Evolutionary conservation across 2,329 filamentous ascomycete species (phyloP).

Genomic region (Dryadomyces quercivorus): DNA sequence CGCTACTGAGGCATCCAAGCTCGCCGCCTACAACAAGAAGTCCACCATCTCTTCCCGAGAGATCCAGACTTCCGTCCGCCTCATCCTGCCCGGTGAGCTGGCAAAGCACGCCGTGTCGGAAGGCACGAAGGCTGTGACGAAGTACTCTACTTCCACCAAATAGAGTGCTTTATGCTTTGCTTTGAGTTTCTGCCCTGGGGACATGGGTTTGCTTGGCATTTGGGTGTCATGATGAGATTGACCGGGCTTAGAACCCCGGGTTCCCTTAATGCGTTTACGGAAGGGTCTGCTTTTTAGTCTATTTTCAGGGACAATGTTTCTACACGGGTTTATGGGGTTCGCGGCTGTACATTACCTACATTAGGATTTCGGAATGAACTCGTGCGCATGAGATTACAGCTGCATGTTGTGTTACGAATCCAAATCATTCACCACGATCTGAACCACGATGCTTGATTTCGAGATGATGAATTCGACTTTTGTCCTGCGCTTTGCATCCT

Average conservation of each 20-base stretch:
- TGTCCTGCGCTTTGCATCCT: neutral
- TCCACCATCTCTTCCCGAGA: slow-evolving; percentile 98
- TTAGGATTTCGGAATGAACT: slow-evolving; percentile 49
- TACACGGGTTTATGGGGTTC: slow-evolving; percentile 57
- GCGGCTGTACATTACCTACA: slow-evolving; percentile 63
- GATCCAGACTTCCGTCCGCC: slow-evolving; percentile 96
- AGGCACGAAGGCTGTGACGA: slow-evolving; percentile 99
- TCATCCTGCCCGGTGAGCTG: slow-evolving; percentile 96
- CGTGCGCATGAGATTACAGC: slow-evolving; percentile 41
- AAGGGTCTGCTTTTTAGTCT: slow-evolving; percentile 47
- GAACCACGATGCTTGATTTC: no score
- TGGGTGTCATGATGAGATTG: slow-evolving; percentile 47
- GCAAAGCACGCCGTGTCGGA: slow-evolving; percentile 99
- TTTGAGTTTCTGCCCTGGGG: slow-evolving; percentile 32
- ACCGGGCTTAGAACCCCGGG: slow-evolving; percentile 33
- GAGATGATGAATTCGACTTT: neutral
- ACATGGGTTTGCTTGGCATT: slow-evolving; percentile 41
- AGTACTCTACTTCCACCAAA: slow-evolving; percentile 99
- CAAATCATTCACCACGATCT: neutral
- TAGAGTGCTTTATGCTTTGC: slow-evolving; percentile 41
- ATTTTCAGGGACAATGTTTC: slow-evolving; percentile 55
- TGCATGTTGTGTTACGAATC: neutral
- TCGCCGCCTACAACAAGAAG: slow-evolving; percentile 99
- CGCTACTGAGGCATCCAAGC: slow-evolving; percentile 96
- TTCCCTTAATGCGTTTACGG: slow-evolving; percentile 63